Evolutionary conservation across 2,329 filamentous ascomycete species (phyloP).

Genomic region (Scleromitrula shiraiana): DNA sequence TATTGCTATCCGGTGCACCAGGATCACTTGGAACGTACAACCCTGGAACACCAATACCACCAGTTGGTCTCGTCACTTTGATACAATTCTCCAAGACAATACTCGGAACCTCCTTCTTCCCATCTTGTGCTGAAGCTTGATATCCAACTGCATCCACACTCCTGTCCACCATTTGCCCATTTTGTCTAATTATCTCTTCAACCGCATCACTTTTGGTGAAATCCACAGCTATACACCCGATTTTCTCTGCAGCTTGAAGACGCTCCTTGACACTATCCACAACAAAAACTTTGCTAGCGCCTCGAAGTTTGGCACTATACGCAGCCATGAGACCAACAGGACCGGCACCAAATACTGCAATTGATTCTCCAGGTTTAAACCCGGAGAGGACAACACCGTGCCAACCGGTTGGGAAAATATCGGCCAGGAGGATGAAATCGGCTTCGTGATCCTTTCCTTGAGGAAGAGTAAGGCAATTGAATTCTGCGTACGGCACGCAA

Average conservation of each 20-base stretch:
- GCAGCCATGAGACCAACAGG: conserved; percentile 61
- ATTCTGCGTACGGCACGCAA: conserved; percentile 58
- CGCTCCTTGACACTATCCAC: conserved; percentile 56
- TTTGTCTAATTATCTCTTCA: conserved; percentile 50
- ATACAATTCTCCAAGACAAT: conserved; percentile 33
- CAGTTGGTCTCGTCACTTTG: conserved; percentile 22
- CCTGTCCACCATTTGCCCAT: conserved; percentile 54
- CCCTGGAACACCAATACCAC: conserved; percentile 28
- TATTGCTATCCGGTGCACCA: conserved; percentile 52
- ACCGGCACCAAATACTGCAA: conserved; percentile 57
- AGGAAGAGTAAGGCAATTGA: conserved; percentile 55
- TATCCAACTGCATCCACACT: conserved; percentile 60
- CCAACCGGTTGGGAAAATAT: conserved; percentile 46
- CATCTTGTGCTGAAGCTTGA: conserved; percentile 49
- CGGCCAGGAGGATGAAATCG: conserved; percentile 48
- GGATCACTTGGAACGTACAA: conserved; percentile 42
- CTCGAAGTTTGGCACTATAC: conserved; percentile 52
- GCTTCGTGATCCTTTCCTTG: conserved; percentile 57
- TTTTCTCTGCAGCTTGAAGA: conserved; percentile 50
- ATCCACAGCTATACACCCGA: conserved; percentile 53
- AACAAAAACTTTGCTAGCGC: conserved; percentile 52
- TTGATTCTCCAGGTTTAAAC: conserved; percentile 52
- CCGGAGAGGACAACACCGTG: conserved; percentile 49
- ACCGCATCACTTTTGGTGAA: conserved; percentile 52
- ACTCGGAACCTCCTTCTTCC: conserved; percentile 52